phyloP scores from a whole-genome alignment of 2,329 filamentous ascomycete genomes.

The Microsporum audouinii region DNA sequence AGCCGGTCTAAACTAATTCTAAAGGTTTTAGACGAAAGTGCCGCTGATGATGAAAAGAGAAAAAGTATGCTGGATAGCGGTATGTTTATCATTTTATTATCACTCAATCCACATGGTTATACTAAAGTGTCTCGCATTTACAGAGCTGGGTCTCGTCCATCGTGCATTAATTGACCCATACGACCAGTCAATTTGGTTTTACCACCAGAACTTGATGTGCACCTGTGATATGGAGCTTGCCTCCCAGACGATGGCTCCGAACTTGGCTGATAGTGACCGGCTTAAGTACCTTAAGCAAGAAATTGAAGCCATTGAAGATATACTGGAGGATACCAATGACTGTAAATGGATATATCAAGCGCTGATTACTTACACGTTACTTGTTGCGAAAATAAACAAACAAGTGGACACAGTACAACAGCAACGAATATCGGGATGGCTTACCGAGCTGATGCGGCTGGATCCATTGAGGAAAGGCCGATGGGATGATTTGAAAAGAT shows the following conservation, averaged over 20 bases:
- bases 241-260: slow-evolving; percentile 50
- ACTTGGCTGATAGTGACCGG: slow-evolving; percentile 51
- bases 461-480: slow-evolving; percentile 64
- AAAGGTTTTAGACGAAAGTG: slow-evolving; percentile 58
- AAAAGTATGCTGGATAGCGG: slow-evolving; percentile 60
- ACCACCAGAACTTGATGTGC: slow-evolving; percentile 77
- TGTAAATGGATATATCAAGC: slow-evolving; percentile 87
- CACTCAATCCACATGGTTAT: neutral
- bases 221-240: slow-evolving; percentile 44
- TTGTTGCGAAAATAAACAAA: slow-evolving; percentile 43
- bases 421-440: slow-evolving; percentile 44
- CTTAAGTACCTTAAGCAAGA: slow-evolving; percentile 56
- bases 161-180: slow-evolving; percentile 79
- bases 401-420: slow-evolving; percentile 34
- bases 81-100: slow-evolving; percentile 24
- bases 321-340: slow-evolving; percentile 54
- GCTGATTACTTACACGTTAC: slow-evolving; percentile 60
- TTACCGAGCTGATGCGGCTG: slow-evolving; percentile 54
- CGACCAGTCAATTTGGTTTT: slow-evolving; percentile 95
- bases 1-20: slow-evolving; percentile 75
- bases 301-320: slow-evolving; percentile 59
- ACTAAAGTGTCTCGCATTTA: neutral
- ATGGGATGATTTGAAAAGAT: slow-evolving; percentile 59
- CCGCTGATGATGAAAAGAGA: slow-evolving; percentile 51
- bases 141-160: slow-evolving; percentile 64